Base-by-base conservation (phyloP, 176 grass and related monocot genomes). In the Phyllostachys edulis region DNA sequence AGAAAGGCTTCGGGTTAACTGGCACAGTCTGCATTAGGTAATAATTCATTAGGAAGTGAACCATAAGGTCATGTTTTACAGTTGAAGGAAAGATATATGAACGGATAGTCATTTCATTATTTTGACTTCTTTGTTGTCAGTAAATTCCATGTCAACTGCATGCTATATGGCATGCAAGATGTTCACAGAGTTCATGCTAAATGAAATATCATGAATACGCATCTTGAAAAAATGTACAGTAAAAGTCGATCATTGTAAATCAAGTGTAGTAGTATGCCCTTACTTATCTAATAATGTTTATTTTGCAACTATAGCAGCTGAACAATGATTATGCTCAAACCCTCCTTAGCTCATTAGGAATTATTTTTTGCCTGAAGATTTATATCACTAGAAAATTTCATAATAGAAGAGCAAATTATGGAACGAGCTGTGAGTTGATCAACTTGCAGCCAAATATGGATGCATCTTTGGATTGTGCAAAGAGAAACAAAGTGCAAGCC, bases 1-100 rank as follows among this genome's bases (percentile, higher is more conserved):
- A 91, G 92, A 98, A 98, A 63, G 93, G 96, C 40, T 98, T 98
- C 1, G 91, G 93, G 80, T 98, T 98, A 60, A 98, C 96, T 71
- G 96, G 89, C n/a, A 98, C 93, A 54, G 93, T 84, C 96, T 95
- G 70, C 79, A 85, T 4, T 60, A 64, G 82, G 21, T 20, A 70
- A 85, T 9, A 79, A 55, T 60, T 18, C 55, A 42, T 87, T 27
- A 82, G 39, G 13, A 80, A 27, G 32, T 76, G 20, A 80, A 80
- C 24, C 36, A 61, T 14, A 9, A 81, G 45, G 38, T 50, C 5
- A 52, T 39, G 4, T 55, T 51, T 79, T 71, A 40, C 24, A 9
- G 14, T 77, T 20, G 34, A 27, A 24, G 4, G 39, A 75, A 73
- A 82, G 5, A 78, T 60, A 21, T 20, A 61, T 17, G 13, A 42